Conservation (phyloP, 768 basidiomycete species). For the Podaxis sp. region DNA sequence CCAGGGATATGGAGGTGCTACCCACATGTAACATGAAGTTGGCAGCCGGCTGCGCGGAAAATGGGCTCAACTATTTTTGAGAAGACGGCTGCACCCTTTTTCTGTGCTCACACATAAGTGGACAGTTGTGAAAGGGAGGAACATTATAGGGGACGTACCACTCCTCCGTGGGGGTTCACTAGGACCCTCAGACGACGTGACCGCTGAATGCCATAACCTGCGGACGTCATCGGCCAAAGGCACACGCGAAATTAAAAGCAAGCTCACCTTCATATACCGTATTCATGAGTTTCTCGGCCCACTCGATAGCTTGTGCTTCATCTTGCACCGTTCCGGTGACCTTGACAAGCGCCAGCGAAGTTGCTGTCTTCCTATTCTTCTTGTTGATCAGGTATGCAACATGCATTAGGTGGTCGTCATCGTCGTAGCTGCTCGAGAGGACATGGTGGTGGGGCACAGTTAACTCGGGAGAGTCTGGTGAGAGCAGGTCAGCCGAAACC, state of each 20-base stretch:
- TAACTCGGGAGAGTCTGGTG: neutral
- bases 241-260: neutral
- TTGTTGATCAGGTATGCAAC: slow-evolving; percentile 49
- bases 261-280: slow-evolving; percentile 61
- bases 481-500: neutral
- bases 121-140: slow-evolving; percentile 5
- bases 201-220: slow-evolving; percentile 49
- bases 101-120: slow-evolving; percentile 35
- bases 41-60: slow-evolving; percentile 63
- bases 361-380: slow-evolving; percentile 36
- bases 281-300: slow-evolving; percentile 54
- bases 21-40: slow-evolving; percentile 62
- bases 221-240: neutral
- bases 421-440: slow-evolving; percentile 45
- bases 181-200: slow-evolving; percentile 61
- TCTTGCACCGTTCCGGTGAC: slow-evolving; percentile 33
- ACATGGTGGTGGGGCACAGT: slow-evolving; percentile 43
- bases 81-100: slow-evolving; percentile 57
- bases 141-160: slow-evolving; percentile 39
- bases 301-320: slow-evolving; percentile 38
- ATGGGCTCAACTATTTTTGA: slow-evolving; percentile 66
- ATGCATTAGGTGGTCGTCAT: slow-evolving; percentile 33
- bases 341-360: slow-evolving; percentile 39
- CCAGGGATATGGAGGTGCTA: slow-evolving; percentile 8
- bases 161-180: slow-evolving; percentile 81